A percentile compares a stretch with the other conserved stretches of the same genome.
These are phyloP conservation scores for Athelia psychrophila DNA, from an alignment of 1,284 basidiomycete genomes.

Conservation along the genomic window DNA sequence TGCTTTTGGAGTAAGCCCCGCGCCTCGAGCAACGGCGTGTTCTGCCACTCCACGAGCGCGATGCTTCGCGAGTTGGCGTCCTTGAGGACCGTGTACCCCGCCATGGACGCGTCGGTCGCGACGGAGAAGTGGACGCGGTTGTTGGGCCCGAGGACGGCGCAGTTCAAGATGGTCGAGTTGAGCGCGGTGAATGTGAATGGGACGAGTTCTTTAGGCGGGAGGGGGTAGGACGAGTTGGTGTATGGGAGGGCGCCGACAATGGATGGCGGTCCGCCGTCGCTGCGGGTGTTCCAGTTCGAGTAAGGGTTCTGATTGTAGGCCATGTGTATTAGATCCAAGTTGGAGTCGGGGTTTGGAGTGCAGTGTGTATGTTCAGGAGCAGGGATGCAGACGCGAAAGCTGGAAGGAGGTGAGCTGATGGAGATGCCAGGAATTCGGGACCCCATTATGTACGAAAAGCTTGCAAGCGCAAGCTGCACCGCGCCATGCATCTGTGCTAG, in stretches of 20 bases:
- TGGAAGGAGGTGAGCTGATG: too few relatives aligned
- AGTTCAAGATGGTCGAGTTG: conserved; percentile 51
- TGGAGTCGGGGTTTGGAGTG: too few relatives aligned
- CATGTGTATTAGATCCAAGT: too few relatives aligned
- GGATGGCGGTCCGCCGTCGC: conserved; percentile 34
- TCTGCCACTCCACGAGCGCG: conserved; percentile 59
- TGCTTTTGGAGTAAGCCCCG: conserved; percentile 46
- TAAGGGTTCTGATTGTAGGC: not conserved
- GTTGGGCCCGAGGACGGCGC: conserved; percentile 46
- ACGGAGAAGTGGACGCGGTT: conserved; percentile 38
- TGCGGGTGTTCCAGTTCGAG: not conserved
- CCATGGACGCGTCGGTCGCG: conserved; percentile 44
- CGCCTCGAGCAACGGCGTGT: conserved; percentile 52
- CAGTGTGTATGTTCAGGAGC: conserved; percentile 24
- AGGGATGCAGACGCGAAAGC: conserved; percentile 1
- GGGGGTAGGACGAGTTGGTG: conserved; percentile 25
- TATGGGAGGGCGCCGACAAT: conserved; percentile 63
- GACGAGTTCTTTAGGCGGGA: conserved; percentile 33
- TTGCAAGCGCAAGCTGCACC: too few relatives aligned
- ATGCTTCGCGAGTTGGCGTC: conserved; percentile 45
- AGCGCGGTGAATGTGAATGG: conserved; percentile 53
- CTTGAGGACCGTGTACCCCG: conserved; percentile 53
- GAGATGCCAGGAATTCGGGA: too few relatives aligned
- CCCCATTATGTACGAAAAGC: too few relatives aligned
- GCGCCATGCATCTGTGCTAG: too few relatives aligned